phyloP scores from a whole-genome alignment of 495 filamentous ascomycete species.

The Penicillium crystallinum region DNA sequence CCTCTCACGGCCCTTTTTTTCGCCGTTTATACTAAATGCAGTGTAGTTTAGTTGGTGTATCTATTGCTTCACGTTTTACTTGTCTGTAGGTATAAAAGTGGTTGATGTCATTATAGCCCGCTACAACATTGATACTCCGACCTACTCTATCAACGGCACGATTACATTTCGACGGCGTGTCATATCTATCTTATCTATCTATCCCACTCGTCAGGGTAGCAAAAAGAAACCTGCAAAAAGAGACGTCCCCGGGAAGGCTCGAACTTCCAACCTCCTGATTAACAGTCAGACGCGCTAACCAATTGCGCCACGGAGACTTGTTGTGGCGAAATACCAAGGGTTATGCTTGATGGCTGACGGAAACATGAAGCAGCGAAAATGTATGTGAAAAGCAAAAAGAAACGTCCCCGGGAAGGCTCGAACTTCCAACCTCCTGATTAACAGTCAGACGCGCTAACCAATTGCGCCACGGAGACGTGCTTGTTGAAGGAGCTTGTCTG shows the following conservation, averaged over 20 bases:
- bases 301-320: slow-evolving; percentile 41
- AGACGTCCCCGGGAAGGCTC: slow-evolving; percentile 35
- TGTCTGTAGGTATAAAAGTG: too few species aligned
- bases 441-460: slow-evolving; percentile 48
- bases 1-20: too few species aligned
- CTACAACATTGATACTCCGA: too few species aligned
- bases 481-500: neutral
- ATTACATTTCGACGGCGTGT: too few species aligned
- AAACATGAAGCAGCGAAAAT: neutral
- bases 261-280: slow-evolving; percentile 47
- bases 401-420: slow-evolving; percentile 41
- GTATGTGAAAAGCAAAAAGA: slow-evolving; percentile 10
- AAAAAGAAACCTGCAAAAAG: slow-evolving; percentile 1
- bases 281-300: slow-evolving; percentile 47
- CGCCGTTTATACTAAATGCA: too few species aligned
- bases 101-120: too few species aligned
- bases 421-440: slow-evolving; percentile 49
- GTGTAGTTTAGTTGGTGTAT: too few species aligned
- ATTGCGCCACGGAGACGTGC: slow-evolving; percentile 43
- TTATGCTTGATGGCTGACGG: neutral
- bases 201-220: too few species aligned
- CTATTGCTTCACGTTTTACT: too few species aligned
- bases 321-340: neutral
- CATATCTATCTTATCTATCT: too few species aligned
- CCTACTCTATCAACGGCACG: too few species aligned